phyloP scores from a whole-genome alignment of 2,329 filamentous ascomycete species.

The Verticillium isaacii region DNA sequence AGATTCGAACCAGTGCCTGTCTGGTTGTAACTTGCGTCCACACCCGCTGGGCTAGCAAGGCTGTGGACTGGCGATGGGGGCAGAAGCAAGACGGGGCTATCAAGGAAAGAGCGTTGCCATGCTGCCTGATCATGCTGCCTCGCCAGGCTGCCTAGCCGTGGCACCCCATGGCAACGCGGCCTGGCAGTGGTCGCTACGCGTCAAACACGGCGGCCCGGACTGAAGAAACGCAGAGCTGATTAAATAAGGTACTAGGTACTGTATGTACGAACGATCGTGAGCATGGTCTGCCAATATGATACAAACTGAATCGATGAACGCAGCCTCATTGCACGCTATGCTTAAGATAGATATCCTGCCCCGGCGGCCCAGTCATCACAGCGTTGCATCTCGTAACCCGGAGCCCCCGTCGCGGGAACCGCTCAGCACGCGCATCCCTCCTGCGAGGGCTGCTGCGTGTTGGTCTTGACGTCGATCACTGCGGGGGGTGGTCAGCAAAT shows the following conservation, averaged over 20 bases:
- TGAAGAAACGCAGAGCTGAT: not conserved
- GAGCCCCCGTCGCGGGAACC: not conserved
- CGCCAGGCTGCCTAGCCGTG: too few relatives aligned
- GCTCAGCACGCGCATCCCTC: constrained; percentile 65
- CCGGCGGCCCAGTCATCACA: constrained; percentile 1
- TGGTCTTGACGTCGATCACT: constrained; percentile 95
- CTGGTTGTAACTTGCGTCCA: too few relatives aligned
- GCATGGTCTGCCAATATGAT: constrained; percentile 14
- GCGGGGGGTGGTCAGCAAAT: constrained; percentile 17
- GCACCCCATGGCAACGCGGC: too few relatives aligned
- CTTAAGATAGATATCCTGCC: constrained; percentile 17
- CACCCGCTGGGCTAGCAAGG: too few relatives aligned
- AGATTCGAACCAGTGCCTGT: too few relatives aligned
- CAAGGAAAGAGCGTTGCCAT: too few relatives aligned
- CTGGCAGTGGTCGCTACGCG: too few relatives aligned
- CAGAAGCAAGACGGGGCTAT: too few relatives aligned
- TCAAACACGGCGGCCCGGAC: too few relatives aligned
- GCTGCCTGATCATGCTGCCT: too few relatives aligned
- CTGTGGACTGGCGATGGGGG: too few relatives aligned
- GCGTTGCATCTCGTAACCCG: constrained; percentile 1
- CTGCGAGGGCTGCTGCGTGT: constrained; percentile 62
- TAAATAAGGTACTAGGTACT: not conserved
- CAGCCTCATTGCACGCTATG: constrained; percentile 22
- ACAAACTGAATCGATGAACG: constrained; percentile 17
- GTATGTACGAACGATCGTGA: constrained; percentile 11